Base-by-base conservation (phyloP, 2,329 filamentous ascomycete genomes). In the Fusarium sp. region DNA sequence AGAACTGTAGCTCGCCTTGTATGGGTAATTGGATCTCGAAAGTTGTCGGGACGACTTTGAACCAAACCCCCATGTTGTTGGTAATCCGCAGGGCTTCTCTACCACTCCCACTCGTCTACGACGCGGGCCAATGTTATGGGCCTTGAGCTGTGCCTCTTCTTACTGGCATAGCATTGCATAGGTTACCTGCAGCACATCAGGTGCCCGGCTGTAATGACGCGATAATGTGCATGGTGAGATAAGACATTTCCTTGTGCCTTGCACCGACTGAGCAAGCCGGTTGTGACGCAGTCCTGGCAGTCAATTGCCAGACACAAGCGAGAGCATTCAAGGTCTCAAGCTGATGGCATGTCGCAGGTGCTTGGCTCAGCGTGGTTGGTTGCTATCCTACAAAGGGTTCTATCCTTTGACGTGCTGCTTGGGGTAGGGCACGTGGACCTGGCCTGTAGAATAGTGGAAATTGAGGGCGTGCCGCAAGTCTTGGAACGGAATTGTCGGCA, bases 401-500 rank as follows among this genome's bases (percentile, higher is more conserved):
- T 55, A 61, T 61, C 42, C 46, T 70, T 62, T 55, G 64, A 52
- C 49, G 52, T 53, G 52, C 50, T 66, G 43, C 45, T 55, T 38
- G 34, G 52, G 40, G 43, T 44, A 65, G 56, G 28, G 68, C 68
- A 70, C 67, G 65, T 70, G 68, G 58, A 65, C 61, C 48, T 51
- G 46, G 53, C 45, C 54, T 50, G 49, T 67, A 58, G 61, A 64
- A 69, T 64, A 60, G 58, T 67, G 50, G 58, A 70, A 67, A 69
- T 70, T 70, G 68, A 68, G 67, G 68, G 64, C 61, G 61, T 70
- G 64, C 40, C 57, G 43, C 55, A 70, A 67, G 66, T 65, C 69
- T 72, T 72, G 68, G 70, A 69, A 70, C 69, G 69, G 70, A 59
- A 68, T 65, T 52, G 54, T 62, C 70, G 70, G 70, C 70, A 71